phyloP scores from a whole-genome alignment of 139 green algal species.

The Chlamydomonas incerta region DNA sequence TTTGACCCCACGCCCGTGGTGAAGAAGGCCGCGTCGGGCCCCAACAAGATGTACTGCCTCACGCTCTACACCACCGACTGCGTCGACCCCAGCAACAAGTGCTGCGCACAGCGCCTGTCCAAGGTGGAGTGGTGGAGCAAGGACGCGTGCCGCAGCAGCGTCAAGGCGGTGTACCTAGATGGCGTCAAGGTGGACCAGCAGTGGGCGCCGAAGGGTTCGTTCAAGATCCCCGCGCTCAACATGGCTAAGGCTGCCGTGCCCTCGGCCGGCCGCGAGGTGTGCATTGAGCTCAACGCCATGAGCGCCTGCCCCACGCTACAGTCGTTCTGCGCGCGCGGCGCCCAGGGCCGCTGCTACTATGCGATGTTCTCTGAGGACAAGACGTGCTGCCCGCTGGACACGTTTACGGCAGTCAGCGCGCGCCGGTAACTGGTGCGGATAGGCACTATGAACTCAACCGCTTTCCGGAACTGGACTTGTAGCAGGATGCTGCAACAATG shows the following conservation, averaged over 20 bases:
- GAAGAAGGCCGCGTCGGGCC: not conserved
- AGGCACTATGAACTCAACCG: too few species aligned
- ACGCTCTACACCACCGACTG: not conserved
- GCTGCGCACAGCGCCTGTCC: not conserved
- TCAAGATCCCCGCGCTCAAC: not conserved
- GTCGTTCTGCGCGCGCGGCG: not conserved
- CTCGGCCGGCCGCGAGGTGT: not conserved
- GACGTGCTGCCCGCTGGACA: constrained; percentile 17
- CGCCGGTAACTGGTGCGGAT: not conserved
- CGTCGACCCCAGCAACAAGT: not conserved
- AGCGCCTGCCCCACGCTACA: constrained; percentile 7
- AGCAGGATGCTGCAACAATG: too few species aligned
- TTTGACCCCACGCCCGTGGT: not conserved
- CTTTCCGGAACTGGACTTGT: too few species aligned
- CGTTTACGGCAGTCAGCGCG: not conserved
- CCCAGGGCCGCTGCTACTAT: not conserved
- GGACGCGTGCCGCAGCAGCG: not conserved
- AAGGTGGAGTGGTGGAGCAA: not conserved
- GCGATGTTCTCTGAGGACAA: constrained; percentile 7
- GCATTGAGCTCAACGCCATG: constrained; percentile 3
- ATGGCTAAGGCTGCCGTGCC: not conserved
- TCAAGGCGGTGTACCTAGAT: not conserved
- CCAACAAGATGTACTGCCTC: not conserved
- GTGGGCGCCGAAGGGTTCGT: not conserved
- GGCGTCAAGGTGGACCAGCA: not conserved